Conservation (phyloP, 2,329 filamentous ascomycete species). For the Aspergillus awamori region DNA sequence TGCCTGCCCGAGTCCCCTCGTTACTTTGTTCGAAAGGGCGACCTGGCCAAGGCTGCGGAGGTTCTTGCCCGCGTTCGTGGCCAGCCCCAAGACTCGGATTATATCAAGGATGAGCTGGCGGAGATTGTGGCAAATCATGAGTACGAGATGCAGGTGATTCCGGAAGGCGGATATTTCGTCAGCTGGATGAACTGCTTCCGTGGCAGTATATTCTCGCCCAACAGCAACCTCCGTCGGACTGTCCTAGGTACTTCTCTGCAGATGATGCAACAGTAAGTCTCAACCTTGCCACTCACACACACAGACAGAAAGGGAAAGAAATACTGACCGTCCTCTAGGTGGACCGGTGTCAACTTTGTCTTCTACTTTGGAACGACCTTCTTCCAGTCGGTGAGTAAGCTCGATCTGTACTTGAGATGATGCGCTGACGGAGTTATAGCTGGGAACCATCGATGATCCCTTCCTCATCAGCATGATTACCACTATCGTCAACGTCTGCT, state of each 20-base stretch:
- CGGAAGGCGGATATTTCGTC: slow-evolving; percentile 64
- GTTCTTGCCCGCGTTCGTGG: slow-evolving; percentile 71
- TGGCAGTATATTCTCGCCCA: slow-evolving; percentile 56
- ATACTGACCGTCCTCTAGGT: slow-evolving; percentile 17
- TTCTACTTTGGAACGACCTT: slow-evolving; percentile 86
- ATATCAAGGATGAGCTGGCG: slow-evolving; percentile 75
- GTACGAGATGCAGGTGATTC: slow-evolving; percentile 73
- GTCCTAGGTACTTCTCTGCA: slow-evolving; percentile 73
- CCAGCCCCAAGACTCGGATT: slow-evolving; percentile 71
- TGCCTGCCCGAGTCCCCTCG: slow-evolving; percentile 83
- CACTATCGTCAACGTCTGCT: slow-evolving; percentile 83
- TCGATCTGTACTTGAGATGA: too few species aligned
- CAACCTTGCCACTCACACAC: slow-evolving; percentile 27
- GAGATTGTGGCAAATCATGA: slow-evolving; percentile 90
- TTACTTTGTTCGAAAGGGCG: slow-evolving; percentile 79
- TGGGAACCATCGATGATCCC: slow-evolving; percentile 74
- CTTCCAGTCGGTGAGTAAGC: slow-evolving; percentile 57
- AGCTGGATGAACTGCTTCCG: slow-evolving; percentile 70
- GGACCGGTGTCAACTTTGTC: slow-evolving; percentile 91
- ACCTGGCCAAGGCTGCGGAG: slow-evolving; percentile 64
- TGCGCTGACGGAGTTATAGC: slow-evolving; percentile 38
- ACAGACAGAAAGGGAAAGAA: too few species aligned
- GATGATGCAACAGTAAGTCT: slow-evolving; percentile 71
- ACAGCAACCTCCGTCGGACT: slow-evolving; percentile 65
- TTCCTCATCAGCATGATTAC: slow-evolving; percentile 86